These are phyloP conservation scores for Euphorbia tirucalli DNA, from an alignment of 345 rosid genomes.

Conservation along the genomic window DNA sequence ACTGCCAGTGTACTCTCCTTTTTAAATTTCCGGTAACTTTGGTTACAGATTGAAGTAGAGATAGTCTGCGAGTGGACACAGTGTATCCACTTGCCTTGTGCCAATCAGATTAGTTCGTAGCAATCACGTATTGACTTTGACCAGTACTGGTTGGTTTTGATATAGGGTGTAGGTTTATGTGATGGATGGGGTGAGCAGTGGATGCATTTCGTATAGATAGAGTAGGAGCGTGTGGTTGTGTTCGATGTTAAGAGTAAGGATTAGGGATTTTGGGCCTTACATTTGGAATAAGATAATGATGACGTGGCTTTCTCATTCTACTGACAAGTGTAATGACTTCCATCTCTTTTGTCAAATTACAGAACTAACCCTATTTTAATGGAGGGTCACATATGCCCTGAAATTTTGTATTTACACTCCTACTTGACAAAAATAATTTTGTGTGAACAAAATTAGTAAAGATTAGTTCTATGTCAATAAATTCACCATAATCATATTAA, in stretches of 20 bases:
- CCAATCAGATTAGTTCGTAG: not conserved
- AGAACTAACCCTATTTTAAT: conserved; percentile 3
- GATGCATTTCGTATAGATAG: conserved; percentile 4
- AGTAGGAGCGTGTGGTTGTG: not conserved
- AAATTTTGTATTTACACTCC: not conserved
- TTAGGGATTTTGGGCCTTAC: conserved; percentile 28
- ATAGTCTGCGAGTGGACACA: not conserved
- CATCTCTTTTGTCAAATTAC: conserved; percentile 30
- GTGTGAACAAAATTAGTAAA: too few species aligned
- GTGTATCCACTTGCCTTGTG: not conserved
- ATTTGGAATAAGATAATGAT: conserved; percentile 30
- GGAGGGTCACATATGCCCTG: not conserved
- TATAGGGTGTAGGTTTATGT: not conserved
- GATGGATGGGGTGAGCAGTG: not conserved
- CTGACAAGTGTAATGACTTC: conserved; percentile 27
- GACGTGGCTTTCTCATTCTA: conserved; percentile 16
- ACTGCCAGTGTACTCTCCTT: not conserved
- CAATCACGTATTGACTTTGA: conserved; percentile 1
- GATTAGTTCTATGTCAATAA: too few species aligned
- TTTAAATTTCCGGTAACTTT: conserved; percentile 20
- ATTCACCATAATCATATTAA: too few species aligned
- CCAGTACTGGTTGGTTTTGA: not conserved
- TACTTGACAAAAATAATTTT: too few species aligned
- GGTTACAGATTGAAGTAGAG: not conserved
- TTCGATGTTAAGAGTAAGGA: not conserved